These are phyloP conservation scores for Gyromitra esculenta DNA, from an alignment of 2,329 filamentous ascomycete genomes.

Conservation along the genomic window DNA sequence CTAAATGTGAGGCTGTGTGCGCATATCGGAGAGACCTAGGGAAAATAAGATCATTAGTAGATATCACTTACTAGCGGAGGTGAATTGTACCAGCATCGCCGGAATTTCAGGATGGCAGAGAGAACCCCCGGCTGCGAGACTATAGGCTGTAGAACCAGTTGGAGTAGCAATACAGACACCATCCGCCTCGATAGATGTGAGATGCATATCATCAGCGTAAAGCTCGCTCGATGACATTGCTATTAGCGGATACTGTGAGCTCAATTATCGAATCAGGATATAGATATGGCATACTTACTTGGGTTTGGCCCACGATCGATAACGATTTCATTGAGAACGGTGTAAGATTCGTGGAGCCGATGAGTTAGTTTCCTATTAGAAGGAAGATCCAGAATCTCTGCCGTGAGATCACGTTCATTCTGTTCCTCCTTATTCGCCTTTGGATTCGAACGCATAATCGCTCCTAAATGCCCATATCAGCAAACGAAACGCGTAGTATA, in stretches of 20 bases:
- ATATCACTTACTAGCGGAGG: not conserved
- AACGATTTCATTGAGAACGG: constrained; percentile 97
- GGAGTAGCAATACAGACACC: constrained; percentile 94
- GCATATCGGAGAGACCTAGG: constrained; percentile 82
- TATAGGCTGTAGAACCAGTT: constrained; percentile 94
- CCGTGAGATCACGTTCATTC: constrained; percentile 68
- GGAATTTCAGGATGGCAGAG: constrained; percentile 96
- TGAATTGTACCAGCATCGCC: constrained; percentile 73
- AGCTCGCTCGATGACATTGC: constrained; percentile 92
- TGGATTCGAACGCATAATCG: constrained; percentile 57
- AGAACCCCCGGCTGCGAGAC: constrained; percentile 92
- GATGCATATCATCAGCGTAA: constrained; percentile 94
- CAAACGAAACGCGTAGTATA: not conserved
- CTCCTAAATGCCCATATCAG: constrained; percentile 51
- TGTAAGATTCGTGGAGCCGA: constrained; percentile 80
- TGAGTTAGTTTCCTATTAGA: constrained; percentile 77
- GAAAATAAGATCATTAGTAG: not conserved
- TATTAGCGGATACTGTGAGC: constrained; percentile 59
- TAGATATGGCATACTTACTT: constrained; percentile 68
- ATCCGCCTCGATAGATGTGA: constrained; percentile 91
- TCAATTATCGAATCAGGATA: not conserved
- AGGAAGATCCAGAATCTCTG: constrained; percentile 71
- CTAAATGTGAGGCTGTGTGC: constrained; percentile 94
- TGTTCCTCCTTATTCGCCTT: constrained; percentile 26
- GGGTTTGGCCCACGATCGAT: constrained; percentile 93